These are phyloP conservation scores for Taphrina populina DNA, from an alignment of 1,139 yeast species.

Conservation along the genomic window DNA sequence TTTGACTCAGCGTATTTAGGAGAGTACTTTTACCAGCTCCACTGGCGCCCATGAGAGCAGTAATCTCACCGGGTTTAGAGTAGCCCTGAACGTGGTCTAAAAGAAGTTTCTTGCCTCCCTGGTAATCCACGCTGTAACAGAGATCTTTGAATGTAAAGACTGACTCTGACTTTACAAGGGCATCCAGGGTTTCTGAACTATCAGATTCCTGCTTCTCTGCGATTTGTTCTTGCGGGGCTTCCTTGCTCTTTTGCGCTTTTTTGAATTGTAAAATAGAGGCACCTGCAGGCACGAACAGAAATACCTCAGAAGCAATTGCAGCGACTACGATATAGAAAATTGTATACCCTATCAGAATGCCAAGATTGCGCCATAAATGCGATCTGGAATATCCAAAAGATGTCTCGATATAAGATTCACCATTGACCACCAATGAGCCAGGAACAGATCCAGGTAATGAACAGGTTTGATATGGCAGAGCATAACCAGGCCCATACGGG, in stretches of 20 bases:
- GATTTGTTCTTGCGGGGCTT: conserved; percentile 4
- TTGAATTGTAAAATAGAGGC: conserved; percentile 31
- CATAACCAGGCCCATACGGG: conserved; percentile 57
- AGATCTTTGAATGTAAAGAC: conserved; percentile 51
- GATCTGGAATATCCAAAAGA: conserved; percentile 54
- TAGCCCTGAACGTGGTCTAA: conserved; percentile 61
- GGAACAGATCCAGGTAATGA: conserved; percentile 60
- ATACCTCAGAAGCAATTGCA: conserved; percentile 55
- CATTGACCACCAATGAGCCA: conserved; percentile 57
- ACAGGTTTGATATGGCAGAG: conserved; percentile 55
- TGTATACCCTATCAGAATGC: conserved; percentile 60
- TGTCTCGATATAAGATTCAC: conserved; percentile 56
- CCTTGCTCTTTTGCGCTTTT: conserved; percentile 21
- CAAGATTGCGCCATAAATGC: conserved; percentile 83
- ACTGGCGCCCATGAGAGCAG: conserved; percentile 79
- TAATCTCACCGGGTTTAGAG: conserved; percentile 65
- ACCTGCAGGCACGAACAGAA: conserved; percentile 33
- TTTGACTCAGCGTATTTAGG: conserved; percentile 67
- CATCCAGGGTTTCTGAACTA: conserved; percentile 24
- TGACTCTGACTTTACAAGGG: conserved; percentile 31
- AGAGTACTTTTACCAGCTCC: conserved; percentile 86
- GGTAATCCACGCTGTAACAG: conserved; percentile 48
- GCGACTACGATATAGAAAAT: conserved; percentile 53
- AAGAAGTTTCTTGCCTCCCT: conserved; percentile 47
- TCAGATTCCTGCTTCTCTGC: conserved; percentile 2